Percentiles rank a stretch among this genome's conserved stretches.
phyloP scores from a whole-genome alignment of 371 early-diverging fungal genomes.

The Mucor indicus region DNA sequence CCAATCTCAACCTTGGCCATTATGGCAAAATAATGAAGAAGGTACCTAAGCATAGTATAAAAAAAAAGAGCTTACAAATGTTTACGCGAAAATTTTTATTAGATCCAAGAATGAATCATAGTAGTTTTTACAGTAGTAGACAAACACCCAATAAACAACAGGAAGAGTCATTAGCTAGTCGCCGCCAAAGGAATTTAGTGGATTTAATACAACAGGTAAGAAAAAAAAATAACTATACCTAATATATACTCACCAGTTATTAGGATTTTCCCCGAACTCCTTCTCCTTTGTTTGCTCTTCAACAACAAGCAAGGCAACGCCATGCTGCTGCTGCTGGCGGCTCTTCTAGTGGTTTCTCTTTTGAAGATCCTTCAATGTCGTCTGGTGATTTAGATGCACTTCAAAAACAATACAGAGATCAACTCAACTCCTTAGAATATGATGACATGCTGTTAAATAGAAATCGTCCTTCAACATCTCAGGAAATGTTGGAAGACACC shows the following conservation, averaged over 20 bases:
- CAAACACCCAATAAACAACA: constrained; percentile 10
- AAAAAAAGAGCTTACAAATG: neutral
- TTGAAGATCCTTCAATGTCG: constrained; percentile 19
- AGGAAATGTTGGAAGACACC: neutral
- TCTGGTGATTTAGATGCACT: constrained; percentile 23
- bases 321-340: constrained; percentile 38
- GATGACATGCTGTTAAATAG: constrained; percentile 14
- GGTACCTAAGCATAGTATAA: constrained; percentile 7
- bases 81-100: neutral
- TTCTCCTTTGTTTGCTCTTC: constrained; percentile 75
- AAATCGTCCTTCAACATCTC: too few relatives aligned
- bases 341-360: constrained; percentile 10
- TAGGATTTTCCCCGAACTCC: constrained; percentile 83
- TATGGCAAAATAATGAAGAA: constrained; percentile 29
- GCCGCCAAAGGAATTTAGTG: constrained; percentile 30
- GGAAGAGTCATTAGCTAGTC: constrained; percentile 16
- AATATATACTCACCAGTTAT: neutral
- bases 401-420: constrained; percentile 33
- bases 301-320: constrained; percentile 49
- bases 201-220: constrained; percentile 42
- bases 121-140: neutral
- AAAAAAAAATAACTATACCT: neutral
- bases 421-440: constrained; percentile 25
- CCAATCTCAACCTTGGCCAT: constrained; percentile 29
- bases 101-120: neutral